Conservation (phyloP, 345 rosid species). For the Acer negundo region DNA sequence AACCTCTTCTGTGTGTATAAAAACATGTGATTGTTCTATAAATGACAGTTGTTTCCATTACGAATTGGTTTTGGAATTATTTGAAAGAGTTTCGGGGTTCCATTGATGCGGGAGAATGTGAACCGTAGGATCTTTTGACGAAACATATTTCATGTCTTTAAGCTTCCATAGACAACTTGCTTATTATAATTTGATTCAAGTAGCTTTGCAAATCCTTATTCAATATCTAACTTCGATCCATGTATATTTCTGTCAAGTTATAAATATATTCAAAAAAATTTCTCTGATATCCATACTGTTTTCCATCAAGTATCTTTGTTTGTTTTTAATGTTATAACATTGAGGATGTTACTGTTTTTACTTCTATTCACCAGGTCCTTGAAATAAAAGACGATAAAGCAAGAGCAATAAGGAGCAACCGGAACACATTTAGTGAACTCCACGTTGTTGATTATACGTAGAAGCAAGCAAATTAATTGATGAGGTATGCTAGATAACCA, state of each 20-base stretch:
- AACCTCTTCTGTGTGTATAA: not conserved
- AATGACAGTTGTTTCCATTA: not conserved
- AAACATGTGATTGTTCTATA: not conserved
- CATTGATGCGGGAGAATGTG: not conserved
- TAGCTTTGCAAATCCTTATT: not conserved
- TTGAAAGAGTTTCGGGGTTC: not conserved
- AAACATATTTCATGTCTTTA: too few relatives aligned
- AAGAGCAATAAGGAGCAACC: conserved; percentile 65
- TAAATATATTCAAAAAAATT: not conserved
- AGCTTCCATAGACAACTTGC: not conserved
- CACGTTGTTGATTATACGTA: conserved; percentile 56
- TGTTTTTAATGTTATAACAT: not conserved
- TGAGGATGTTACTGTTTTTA: not conserved
- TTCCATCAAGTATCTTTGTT: not conserved
- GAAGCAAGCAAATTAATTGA: conserved; percentile 15
- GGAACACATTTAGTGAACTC: conserved; percentile 47
- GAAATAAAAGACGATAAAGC: conserved; percentile 71
- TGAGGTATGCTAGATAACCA: conserved; percentile 16
- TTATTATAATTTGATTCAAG: not conserved
- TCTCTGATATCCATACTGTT: not conserved
- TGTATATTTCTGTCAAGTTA: not conserved
- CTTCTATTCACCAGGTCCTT: conserved; percentile 56
- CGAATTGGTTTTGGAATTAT: not conserved
- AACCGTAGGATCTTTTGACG: not conserved
- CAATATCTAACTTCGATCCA: not conserved